phyloP scores from a whole-genome alignment of 1,139 yeast genomes.

The Kodamaea sp. region DNA sequence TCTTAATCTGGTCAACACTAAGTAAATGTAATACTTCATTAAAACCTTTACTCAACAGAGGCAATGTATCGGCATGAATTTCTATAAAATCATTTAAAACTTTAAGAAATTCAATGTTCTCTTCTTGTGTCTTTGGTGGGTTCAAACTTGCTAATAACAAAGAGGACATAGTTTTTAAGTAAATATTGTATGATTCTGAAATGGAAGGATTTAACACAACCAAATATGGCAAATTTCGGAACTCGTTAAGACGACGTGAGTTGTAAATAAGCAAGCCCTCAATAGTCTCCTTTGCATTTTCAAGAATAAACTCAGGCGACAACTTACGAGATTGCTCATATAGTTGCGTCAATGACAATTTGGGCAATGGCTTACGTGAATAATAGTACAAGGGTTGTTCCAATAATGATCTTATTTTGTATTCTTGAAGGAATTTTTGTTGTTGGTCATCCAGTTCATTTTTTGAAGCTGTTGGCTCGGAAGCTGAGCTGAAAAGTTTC shows the following conservation, averaged over 20 bases:
- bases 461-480: neutral
- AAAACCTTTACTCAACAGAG: slow-evolving; percentile 77
- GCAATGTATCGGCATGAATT: slow-evolving; percentile 78
- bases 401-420: slow-evolving; percentile 47
- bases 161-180: slow-evolving; percentile 66
- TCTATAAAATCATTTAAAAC: slow-evolving; percentile 60
- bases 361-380: slow-evolving; percentile 45
- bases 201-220: slow-evolving; percentile 86
- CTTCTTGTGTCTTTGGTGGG: slow-evolving; percentile 45
- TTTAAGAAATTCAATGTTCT: slow-evolving; percentile 48
- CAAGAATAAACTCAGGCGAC: slow-evolving; percentile 31
- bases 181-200: slow-evolving; percentile 72
- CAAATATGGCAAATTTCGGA: slow-evolving; percentile 74
- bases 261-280: slow-evolving; percentile 41
- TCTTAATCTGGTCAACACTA: slow-evolving; percentile 48
- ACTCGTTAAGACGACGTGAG: slow-evolving; percentile 58
- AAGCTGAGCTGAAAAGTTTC: too few species aligned
- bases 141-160: slow-evolving; percentile 44
- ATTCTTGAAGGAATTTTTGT: slow-evolving; percentile 38
- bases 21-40: slow-evolving; percentile 63
- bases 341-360: slow-evolving; percentile 45
- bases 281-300: slow-evolving; percentile 42
- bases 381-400: slow-evolving; percentile 51
- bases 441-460: slow-evolving; percentile 21
- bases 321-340: slow-evolving; percentile 40